Evolutionary conservation across 805 yeast species (phyloP), one percentile per base, ranked within the genome.

Genomic region (Hanseniaspora vineae): DNA sequence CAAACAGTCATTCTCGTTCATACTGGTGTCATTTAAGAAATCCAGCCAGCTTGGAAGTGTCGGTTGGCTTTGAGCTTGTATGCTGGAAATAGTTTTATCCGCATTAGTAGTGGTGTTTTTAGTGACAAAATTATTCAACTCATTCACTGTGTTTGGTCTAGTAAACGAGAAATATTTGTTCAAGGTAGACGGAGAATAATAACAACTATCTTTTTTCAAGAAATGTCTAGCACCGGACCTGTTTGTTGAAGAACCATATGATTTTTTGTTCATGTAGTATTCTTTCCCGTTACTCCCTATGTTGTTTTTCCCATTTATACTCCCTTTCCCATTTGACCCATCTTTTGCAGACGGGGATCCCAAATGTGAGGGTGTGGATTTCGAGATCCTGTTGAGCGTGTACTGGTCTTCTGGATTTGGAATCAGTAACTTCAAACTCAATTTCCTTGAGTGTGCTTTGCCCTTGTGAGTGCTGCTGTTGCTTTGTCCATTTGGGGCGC

Each of bases 41-140:
- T 48, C 53, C 14, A 66, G 46, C 70, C 70, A 62, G 17, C 23
- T 47, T 6, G 73, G 73, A 29, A 67, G 43, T 8, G 37, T 23
- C 40, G 56, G 60, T 42, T 56, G 49, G 2, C 42, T 35, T 2
- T 49, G 47, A 1, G 61, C 37, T n/a, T 51, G 49, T 1, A 10
- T 33, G 9, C 12, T 10, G 5, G 37, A 14, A 10, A 13, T 10
- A 33, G 4, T 33, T 5, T 14, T 33, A 10, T 10, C 8, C 4
- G 29, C 9, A 33, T 33, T 33, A 13, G 10, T n/a, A 33, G 37
- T 33, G 37, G 15, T 13, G 9, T 33, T 33, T 31, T 35, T 35
- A 11, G 10, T 35, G 10, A 8, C n/a, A 35, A 35, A 35, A 35
- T 13, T 14, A 42, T n/a, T n/a, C n/a, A n/a, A n/a, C n/a, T n/a